Evolutionary conservation across 345 rosid genomes (phyloP), one percentile per base, ranked within the genome.

Genomic region (Murraya koenigii): DNA sequence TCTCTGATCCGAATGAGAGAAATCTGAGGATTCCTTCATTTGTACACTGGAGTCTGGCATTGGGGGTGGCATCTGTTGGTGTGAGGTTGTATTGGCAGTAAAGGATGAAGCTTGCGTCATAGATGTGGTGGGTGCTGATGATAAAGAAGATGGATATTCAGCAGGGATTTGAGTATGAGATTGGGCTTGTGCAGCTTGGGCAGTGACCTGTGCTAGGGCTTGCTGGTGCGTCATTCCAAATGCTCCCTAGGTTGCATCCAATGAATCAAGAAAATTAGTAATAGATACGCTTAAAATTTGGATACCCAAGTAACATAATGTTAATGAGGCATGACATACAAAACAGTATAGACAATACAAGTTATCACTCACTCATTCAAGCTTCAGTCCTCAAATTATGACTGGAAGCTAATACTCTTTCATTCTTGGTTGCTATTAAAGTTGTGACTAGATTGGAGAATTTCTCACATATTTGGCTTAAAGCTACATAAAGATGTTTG

Each of bases 141-240:
- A 58, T 15, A 71, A 52, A 62, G 82, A 72, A 74, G 81, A 82
- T 32, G 84, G 73, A 82, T 72, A 38, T 10, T 85, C 86, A 10
- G 83, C 58, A 69, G 80, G 85, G 28, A 68, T 71, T 59, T 87
- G 87, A 74, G 75, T 69, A 8, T 82, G 78, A 44, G 85, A 77
- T 72, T 79, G 82, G 66, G 85, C 84, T 74, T 90, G 94, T 47
- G 84, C 90, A 15, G 97, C 94, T 82, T 91, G 94, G 71, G 95
- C 93, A 39, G 94, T 91, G 60, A 94, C 92, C 86, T 94, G 97
- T 6, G 93, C 94, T 33, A 89, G 78, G 35, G 92, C 93, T 84
- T 94, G 92, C 85, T 94, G 94, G 88, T 91, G 94, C 32, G 93
- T 85, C 92, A 91, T 92, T 60, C 93, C 92, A 72, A 87, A 91